Percentiles rank a stretch among this genome's conserved stretches.
Conservation (phyloP, 257 asterid species). For the Jasminum sambac region DNA sequence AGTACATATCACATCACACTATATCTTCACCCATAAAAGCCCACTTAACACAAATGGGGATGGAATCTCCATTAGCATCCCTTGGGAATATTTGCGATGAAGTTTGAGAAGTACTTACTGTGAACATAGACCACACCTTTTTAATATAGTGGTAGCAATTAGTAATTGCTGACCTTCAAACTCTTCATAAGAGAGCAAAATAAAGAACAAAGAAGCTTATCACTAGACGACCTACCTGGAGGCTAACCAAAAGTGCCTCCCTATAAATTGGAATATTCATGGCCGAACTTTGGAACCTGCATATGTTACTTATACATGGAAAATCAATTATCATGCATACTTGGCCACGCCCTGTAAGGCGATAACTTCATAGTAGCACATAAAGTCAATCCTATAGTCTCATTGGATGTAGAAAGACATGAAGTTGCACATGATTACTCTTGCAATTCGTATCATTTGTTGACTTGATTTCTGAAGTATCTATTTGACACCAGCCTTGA, state of each 20-base stretch:
- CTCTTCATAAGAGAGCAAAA: constrained; percentile 77
- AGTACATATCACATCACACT: constrained; percentile 85
- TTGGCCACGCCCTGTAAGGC: constrained; percentile 84
- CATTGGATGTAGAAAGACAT: constrained; percentile 68
- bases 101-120: constrained; percentile 52
- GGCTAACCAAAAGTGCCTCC: constrained; percentile 97
- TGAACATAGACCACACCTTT: constrained; percentile 87
- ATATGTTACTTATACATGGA: constrained; percentile 80
- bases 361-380: constrained; percentile 70
- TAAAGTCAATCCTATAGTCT: constrained; percentile 56
- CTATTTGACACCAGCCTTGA: constrained; percentile 63
- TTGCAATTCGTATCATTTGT: constrained; percentile 42
- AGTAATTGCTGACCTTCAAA: constrained; percentile 59
- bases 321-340: constrained; percentile 77
- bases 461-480: constrained; percentile 68
- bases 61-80: constrained; percentile 54
- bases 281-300: constrained; percentile 46
- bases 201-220: constrained; percentile 79
- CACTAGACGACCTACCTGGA: constrained; percentile 63
- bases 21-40: constrained; percentile 80
- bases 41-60: constrained; percentile 44
- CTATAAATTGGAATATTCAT: constrained; percentile 77
- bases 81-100: constrained; percentile 73
- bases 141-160: constrained; percentile 76
- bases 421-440: constrained; percentile 64